These are phyloP conservation scores for Fistulifera pelliculosa DNA, from an alignment of 108 stramenopile genomes.

Conservation along the genomic window DNA sequence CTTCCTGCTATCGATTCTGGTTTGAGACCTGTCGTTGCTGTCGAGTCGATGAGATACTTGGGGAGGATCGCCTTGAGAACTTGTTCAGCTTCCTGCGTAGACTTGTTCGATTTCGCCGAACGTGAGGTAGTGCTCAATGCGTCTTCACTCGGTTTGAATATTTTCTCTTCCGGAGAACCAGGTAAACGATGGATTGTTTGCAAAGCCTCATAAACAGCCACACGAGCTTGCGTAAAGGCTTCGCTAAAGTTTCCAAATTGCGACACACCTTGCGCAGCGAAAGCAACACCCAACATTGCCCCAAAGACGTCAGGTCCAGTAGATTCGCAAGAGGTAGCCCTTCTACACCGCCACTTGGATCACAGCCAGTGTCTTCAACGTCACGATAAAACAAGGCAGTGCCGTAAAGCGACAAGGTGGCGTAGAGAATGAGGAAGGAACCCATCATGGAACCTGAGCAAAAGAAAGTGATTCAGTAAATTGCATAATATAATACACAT, in stretches of 20 bases:
- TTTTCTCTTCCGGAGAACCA: conserved; percentile 23
- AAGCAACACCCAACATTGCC: conserved; percentile 62
- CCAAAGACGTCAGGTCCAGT: conserved; percentile 56
- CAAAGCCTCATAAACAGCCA: conserved; percentile 42
- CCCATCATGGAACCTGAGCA: conserved; percentile 34
- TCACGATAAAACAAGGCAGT: conserved; percentile 47
- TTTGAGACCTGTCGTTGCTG: conserved; percentile 41
- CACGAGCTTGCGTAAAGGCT: conserved; percentile 45
- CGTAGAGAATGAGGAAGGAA: conserved; percentile 45
- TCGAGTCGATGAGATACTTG: conserved; percentile 50
- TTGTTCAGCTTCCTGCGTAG: conserved; percentile 4
- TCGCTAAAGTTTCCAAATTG: conserved; percentile 56
- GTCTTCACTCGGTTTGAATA: conserved; percentile 19
- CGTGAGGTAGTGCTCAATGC: conserved; percentile 7
- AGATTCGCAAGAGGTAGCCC: conserved; percentile 28
- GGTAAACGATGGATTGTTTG: conserved; percentile 43
- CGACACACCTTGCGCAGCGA: conserved; percentile 57
- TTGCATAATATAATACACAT: not conserved
- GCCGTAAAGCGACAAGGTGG: conserved; percentile 57
- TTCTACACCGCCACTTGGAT: conserved; percentile 39
- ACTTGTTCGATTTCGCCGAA: not conserved
- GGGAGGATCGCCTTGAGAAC: conserved; percentile 24
- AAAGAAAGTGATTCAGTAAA: not conserved
- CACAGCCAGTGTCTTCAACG: conserved; percentile 42
- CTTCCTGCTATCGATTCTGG: conserved; percentile 37